Base-by-base conservation (phyloP, 163 green algal genomes). In the Chlorella variabilis region DNA sequence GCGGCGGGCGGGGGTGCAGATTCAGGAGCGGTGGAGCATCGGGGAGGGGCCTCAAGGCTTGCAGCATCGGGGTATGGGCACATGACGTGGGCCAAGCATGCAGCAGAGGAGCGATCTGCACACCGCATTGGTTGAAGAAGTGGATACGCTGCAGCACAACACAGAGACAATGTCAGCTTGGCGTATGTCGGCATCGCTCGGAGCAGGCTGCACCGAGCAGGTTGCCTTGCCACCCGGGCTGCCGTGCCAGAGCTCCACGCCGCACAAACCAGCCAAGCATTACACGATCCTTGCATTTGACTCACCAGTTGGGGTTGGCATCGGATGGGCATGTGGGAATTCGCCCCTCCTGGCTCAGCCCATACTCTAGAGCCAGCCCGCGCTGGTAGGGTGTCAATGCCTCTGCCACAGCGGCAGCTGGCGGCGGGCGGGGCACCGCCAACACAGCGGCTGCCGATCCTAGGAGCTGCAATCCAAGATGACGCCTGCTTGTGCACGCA, bases 271-370 rank as follows among this genome's bases (percentile, higher is more conserved):
- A n/a, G n/a, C n/a, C n/a, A n/a, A n/a, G n/a, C n/a, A n/a, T n/a
- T n/a, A n/a, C n/a, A n/a, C n/a, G n/a, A n/a, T n/a, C n/a, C n/a
- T n/a, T n/a, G n/a, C n/a, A n/a, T n/a, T n/a, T n/a, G n/a, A n/a
- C n/a, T n/a, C n/a, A n/a, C 45, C 88, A 92, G 78, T 93, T 93
- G 13, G 85, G 85, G 66, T 93, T 90, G 7, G 45, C 48, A 51
- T 82, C 75, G 3, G 38, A 59, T 0, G 71, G 41, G 83, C 85
- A 73, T 79, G 63, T 36, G 5, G 59, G 71, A 25, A 87, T 85
- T 6, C 62, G 58, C 1, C 56, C 58, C 4, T 82, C 70, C 3
- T 34, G 5, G 0, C 56, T 67, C 31, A 83, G 49, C 18, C 83
- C 83, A 56, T 87, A 87, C 61, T 84, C 48, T 20, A 82, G 59